phyloP scores from a whole-genome alignment of 108 stramenopile species.

The Mediolabrus comicus region DNA sequence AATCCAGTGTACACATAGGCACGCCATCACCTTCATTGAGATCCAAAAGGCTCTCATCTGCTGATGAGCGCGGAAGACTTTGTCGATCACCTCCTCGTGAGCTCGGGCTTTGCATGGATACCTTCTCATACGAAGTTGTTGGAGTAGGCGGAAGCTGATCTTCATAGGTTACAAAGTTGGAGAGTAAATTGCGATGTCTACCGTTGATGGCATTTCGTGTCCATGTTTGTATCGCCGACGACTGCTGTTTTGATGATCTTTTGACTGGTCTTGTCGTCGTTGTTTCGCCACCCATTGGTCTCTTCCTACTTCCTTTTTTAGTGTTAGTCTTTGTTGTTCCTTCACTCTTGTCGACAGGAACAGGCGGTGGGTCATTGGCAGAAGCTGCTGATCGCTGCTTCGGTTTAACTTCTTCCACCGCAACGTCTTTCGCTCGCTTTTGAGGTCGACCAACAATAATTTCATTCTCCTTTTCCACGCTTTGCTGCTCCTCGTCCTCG shows the following conservation, averaged over 20 bases:
- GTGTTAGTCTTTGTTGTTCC: background rate
- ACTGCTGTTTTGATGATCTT: background rate
- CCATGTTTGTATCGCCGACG: background rate
- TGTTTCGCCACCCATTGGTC: background rate
- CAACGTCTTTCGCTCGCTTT: background rate
- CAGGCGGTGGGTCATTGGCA: background rate
- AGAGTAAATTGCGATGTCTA: conserved; percentile 13
- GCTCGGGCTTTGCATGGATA: background rate
- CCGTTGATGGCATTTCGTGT: background rate
- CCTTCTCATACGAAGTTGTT: background rate
- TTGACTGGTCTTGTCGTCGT: too few relatives aligned
- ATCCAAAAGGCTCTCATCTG: background rate
- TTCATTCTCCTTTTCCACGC: too few relatives aligned
- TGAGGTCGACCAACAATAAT: background rate
- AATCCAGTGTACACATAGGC: background rate
- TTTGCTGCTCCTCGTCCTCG: too few relatives aligned
- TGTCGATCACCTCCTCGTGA: background rate
- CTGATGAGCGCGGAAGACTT: background rate
- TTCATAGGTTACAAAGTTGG: conserved; percentile 13
- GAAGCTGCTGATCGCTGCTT: background rate
- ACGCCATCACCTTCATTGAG: background rate
- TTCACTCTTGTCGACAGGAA: background rate
- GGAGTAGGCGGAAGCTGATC: conserved; percentile 10
- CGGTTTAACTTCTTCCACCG: background rate
- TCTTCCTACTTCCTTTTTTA: background rate